Evolutionary conservation across 169 alveolate species (phyloP).

Genomic region (Babesia ovata): DNA sequence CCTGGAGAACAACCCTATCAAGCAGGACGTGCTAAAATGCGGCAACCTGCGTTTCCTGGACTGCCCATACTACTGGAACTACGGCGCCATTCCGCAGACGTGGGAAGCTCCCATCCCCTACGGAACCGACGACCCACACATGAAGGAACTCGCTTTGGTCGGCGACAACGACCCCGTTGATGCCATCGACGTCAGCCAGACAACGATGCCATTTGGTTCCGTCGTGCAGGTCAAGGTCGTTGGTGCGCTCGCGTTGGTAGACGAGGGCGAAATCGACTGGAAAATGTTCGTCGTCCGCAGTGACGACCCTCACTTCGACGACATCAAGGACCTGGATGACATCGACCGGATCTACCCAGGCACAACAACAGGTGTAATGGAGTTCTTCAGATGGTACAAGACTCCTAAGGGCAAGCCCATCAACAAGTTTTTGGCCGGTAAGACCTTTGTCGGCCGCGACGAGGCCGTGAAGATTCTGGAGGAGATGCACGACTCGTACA

Average conservation of each 20-base stretch:
- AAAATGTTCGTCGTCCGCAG: conserved; percentile 80
- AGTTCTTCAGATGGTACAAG: conserved; percentile 68
- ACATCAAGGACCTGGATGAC: conserved; percentile 71
- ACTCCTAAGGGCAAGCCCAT: conserved; percentile 70
- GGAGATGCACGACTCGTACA: conserved; percentile 49
- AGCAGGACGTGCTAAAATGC: conserved; percentile 69
- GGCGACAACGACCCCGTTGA: conserved; percentile 95
- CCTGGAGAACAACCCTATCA: conserved; percentile 69
- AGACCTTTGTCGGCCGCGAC: conserved; percentile 40
- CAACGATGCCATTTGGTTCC: conserved; percentile 70
- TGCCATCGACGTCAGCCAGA: conserved; percentile 81
- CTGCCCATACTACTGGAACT: conserved; percentile 87
- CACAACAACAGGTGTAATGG: conserved; percentile 66
- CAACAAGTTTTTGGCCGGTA: conserved; percentile 53
- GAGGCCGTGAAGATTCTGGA: conserved; percentile 60
- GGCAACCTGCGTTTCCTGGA: conserved; percentile 76
- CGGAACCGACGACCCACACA: conserved; percentile 47
- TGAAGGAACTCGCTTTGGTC: conserved; percentile 27
- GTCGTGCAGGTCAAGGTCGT: conserved; percentile 80
- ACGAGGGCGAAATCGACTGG: conserved; percentile 92
- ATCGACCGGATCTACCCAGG: conserved; percentile 77
- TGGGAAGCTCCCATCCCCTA: conserved; percentile 88
- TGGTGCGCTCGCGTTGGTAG: conserved; percentile 90
- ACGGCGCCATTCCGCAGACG: conserved; percentile 92
- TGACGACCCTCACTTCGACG: conserved; percentile 73